A percentile compares a stretch with the other conserved stretches of the same genome.
These are phyloP conservation scores for Krasilnikovozyma curviuscula DNA, from an alignment of 768 basidiomycete species.

Conservation along the genomic window DNA sequence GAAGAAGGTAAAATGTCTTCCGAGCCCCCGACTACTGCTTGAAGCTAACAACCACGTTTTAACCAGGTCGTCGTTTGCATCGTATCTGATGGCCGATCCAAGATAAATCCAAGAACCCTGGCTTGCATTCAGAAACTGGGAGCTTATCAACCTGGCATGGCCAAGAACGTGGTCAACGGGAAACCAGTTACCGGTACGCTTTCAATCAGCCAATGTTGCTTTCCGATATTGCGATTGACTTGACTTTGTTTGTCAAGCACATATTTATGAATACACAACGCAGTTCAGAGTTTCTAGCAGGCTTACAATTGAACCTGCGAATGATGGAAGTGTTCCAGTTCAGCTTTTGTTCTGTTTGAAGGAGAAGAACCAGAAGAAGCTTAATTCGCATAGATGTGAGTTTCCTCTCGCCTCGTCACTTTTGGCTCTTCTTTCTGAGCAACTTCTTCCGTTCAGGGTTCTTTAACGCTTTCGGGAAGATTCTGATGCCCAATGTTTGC, in stretches of 20 bases:
- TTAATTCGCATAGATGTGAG: constrained; percentile 12
- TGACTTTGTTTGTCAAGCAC: too few species aligned
- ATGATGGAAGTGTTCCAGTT: constrained; percentile 8
- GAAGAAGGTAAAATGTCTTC: constrained; percentile 37
- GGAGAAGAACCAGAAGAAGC: constrained; percentile 13
- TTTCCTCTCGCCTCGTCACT: not conserved
- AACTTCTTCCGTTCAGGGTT: not conserved
- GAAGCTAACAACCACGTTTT: not conserved
- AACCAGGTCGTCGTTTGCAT: constrained; percentile 53
- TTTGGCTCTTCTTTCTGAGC: not conserved
- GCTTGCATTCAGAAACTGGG: constrained; percentile 11
- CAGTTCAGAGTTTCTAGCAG: constrained; percentile 9
- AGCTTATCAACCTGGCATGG: not conserved
- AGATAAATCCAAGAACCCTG: constrained; percentile 53
- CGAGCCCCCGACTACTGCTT: too few species aligned
- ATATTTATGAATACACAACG: constrained; percentile 13
- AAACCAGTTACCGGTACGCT: constrained; percentile 8
- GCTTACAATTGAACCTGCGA: constrained; percentile 10
- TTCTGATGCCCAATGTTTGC: constrained; percentile 9
- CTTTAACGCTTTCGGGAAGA: constrained; percentile 9
- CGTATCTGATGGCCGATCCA: constrained; percentile 66
- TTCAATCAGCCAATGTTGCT: too few species aligned
- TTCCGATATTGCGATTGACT: too few species aligned
- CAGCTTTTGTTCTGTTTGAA: constrained; percentile 11
- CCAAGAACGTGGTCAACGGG: constrained; percentile 10